Evolutionary conservation across 2,329 filamentous ascomycete genomes (phyloP).

Genomic region (Pseudofabraea citricarpa): DNA sequence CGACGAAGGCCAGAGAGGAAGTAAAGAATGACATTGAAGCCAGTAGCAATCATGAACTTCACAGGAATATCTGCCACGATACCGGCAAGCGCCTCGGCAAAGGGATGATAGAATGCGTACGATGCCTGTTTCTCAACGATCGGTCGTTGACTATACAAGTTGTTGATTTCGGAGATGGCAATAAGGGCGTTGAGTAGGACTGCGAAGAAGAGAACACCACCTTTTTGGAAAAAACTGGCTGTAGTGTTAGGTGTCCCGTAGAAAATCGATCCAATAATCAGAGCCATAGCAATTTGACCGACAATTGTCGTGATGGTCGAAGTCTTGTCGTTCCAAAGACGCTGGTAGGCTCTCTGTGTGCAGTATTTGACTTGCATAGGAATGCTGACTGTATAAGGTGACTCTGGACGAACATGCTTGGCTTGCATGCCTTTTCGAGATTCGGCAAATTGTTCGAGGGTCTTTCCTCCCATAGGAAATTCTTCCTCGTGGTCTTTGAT

Average conservation of each 20-base stretch:
- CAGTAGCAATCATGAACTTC: slow-evolving; percentile 67
- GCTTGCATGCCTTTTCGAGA: slow-evolving; percentile 33
- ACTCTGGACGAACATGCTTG: slow-evolving; percentile 57
- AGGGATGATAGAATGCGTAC: slow-evolving; percentile 88
- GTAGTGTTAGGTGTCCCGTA: slow-evolving; percentile 52
- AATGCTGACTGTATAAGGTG: slow-evolving; percentile 80
- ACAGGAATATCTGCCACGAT: slow-evolving; percentile 85
- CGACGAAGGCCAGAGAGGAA: slow-evolving; percentile 71
- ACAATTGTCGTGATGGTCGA: slow-evolving; percentile 51
- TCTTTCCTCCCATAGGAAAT: slow-evolving; percentile 29
- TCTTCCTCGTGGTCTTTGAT: slow-evolving; percentile 46
- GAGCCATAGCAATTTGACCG: slow-evolving; percentile 43
- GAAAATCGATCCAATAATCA: slow-evolving; percentile 62
- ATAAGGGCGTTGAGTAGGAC: slow-evolving; percentile 64
- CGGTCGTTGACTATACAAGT: slow-evolving; percentile 76
- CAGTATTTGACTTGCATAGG: slow-evolving; percentile 73
- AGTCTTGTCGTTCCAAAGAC: slow-evolving; percentile 70
- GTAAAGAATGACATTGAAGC: slow-evolving; percentile 79
- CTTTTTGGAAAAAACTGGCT: slow-evolving; percentile 55
- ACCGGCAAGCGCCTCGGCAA: slow-evolving; percentile 79
- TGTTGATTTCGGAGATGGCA: slow-evolving; percentile 61
- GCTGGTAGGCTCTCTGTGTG: slow-evolving; percentile 73
- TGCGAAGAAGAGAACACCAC: slow-evolving; percentile 64
- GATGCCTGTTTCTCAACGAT: slow-evolving; percentile 88
- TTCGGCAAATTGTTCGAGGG: slow-evolving; percentile 33